phyloP scores from a whole-genome alignment of 768 basidiomycete genomes.

The Trametes cubensis region DNA sequence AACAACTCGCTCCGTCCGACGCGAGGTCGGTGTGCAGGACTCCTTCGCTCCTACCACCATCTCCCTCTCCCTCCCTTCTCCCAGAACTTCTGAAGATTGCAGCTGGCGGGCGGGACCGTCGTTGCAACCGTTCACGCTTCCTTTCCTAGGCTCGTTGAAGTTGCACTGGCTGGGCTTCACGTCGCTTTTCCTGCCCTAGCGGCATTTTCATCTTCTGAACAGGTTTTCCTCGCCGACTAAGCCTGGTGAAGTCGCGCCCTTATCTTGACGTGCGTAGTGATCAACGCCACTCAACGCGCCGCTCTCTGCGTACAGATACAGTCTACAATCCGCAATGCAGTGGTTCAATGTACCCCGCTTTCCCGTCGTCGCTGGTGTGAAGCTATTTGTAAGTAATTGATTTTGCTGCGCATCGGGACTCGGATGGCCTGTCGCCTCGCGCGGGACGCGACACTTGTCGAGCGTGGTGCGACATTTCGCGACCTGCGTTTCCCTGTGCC shows the following conservation, averaged over 20 bases:
- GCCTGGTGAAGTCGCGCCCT: slow-evolving; percentile 6
- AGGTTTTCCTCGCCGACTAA: slow-evolving; percentile 14
- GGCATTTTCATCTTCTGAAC: slow-evolving; percentile 39
- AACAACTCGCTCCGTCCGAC: slow-evolving; percentile 20
- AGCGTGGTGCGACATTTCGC: background rate
- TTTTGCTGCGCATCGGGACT: background rate
- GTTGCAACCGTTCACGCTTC: slow-evolving; percentile 28
- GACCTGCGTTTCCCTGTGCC: background rate
- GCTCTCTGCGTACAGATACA: background rate
- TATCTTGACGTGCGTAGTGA: background rate
- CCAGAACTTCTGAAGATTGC: slow-evolving; percentile 23
- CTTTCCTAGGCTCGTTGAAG: slow-evolving; percentile 20
- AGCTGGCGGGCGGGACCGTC: slow-evolving; percentile 40
- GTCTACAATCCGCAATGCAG: slow-evolving; percentile 12
- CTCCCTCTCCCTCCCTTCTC: slow-evolving; percentile 32
- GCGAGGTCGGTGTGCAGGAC: slow-evolving; percentile 15
- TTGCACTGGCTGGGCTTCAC: slow-evolving; percentile 32
- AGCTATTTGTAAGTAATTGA: slow-evolving; percentile 25
- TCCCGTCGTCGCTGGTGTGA: slow-evolving; percentile 19
- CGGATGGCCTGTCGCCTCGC: no score
- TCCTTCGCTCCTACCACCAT: slow-evolving; percentile 25
- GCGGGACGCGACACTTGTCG: no score
- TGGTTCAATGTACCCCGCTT: slow-evolving; percentile 8
- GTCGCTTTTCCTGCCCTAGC: slow-evolving; percentile 43
- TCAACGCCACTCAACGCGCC: slow-evolving; percentile 13